Evolutionary conservation across 2,329 filamentous ascomycete genomes (phyloP), one percentile per base, ranked within the genome.

Genomic region (Beauveria pseudobassiana): DNA sequence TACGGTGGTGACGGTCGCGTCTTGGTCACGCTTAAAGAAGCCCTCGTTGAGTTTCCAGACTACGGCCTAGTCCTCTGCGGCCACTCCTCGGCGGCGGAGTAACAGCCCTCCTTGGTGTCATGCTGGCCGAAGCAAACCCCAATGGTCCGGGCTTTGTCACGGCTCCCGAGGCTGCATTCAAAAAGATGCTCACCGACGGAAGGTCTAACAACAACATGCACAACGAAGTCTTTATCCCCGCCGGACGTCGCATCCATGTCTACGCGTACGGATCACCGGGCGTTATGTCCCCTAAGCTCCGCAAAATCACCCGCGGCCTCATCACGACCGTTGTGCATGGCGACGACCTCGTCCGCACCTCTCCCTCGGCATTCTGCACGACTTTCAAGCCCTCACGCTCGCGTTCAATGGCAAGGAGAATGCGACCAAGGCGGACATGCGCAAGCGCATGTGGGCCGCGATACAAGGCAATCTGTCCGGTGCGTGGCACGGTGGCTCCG

Each of bases 211-310:
- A 65, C 30, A 56, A 65, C n/a, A 66, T 64, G 2, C 63, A 68
- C 34, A 65, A 69, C 16, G 73, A 76, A 20, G 72, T 85, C 38
- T 80, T 78, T 20, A 78, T 92, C 0, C 89, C 89, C 0, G 67
- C 86, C 0, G 85, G 86, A 18, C 82, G 89, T 0, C 86, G 87
- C 3, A 88, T 92, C 22, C 89, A 93, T 67, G 89, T 91, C 14
- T 93, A 90, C 70, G 87, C 89, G 7, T 93, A 91, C 70, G 89
- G 89, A 0, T 86, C 89, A 1, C 88, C 89, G 0, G 84, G 87
- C 0, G 88, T 87, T 16, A 85, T 92, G 81, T 90, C 87, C 0
- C 80, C 87, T 0, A 83, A 86, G 2, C 79, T 93, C 8, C 84
- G 88, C 48, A 82, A 83, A 63, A 86, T 87, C 12, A 92, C 89